Conservation (phyloP, 176 grass and related monocot species). For the Oryza meyeriana region DNA sequence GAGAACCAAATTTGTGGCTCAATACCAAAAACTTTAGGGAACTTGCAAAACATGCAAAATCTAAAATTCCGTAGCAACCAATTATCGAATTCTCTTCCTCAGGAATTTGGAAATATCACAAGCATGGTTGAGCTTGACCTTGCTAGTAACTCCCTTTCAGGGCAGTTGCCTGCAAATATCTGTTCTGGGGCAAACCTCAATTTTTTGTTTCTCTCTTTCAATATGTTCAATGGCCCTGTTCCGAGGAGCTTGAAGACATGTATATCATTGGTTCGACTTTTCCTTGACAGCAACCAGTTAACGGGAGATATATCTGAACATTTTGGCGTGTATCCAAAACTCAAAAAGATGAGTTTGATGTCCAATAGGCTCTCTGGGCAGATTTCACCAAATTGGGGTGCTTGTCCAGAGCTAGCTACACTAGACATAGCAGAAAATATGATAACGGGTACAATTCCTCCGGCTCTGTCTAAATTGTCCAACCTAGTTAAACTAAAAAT, state of each 20-base stretch:
- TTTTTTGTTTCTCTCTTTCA: background rate
- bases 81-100: background rate
- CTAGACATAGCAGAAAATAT: background rate
- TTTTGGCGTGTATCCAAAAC: conserved; percentile 18
- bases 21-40: background rate
- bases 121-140: background rate
- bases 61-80: background rate
- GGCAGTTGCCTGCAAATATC: background rate
- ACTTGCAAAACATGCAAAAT: background rate
- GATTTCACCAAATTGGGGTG: conserved; percentile 1
- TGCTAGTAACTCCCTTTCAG: background rate
- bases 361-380: conserved; percentile 10
- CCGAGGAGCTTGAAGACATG: conserved; percentile 21
- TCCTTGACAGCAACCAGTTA: background rate
- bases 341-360: background rate
- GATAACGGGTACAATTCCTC: background rate
- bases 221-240: conserved; percentile 6
- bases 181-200: background rate
- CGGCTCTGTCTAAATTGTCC: background rate
- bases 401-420: background rate
- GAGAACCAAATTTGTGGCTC: background rate
- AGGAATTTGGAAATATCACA: background rate
- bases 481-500: background rate
- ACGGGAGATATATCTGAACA: conserved; percentile 17
- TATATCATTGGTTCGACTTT: background rate